Evolutionary conservation across 202 grass and related monocot species (phyloP), one percentile per base, ranked within the genome.

Genomic region (Dendrocalamus latiflorus): DNA sequence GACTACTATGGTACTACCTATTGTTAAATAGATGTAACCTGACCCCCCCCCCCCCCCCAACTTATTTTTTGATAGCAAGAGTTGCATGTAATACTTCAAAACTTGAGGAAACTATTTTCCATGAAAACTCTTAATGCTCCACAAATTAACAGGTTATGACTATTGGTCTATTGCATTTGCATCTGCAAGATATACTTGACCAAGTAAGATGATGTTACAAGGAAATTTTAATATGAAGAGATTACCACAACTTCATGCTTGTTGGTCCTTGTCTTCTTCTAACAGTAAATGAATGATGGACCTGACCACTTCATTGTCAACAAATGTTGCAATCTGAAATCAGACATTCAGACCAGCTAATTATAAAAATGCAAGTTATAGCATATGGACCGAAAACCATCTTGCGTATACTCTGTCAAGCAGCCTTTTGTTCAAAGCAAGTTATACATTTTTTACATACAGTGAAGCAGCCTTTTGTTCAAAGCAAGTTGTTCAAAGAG

Each of bases 281-380:
- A 95, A 82, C 53, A 98, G 64, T 85, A 98, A 90, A 81, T 98
- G 87, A 81, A 98, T 85, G 62, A n/a, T n/a, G n/a, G 93, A 98
- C 68, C 83, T 95, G 20, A 98, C 89, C 64, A 98, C 93, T 93
- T 90, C 90, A 83, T 93, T 93, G 77, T 94, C 83, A 51, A 67
- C 81, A 83, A 90, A 93, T 72, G 87, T 91, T 88, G 82, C 87
- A 84, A 84, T 92, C 95, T 98, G 93, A 80, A 81, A 93, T 66
- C 15, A 89, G 53, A 65, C 59, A 77, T 58, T 22, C 64, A 72
- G 34, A 67, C 22, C 72, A 86, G 58, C 5, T 69, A 81, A 90
- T 62, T 68, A 78, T 22, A 74, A 81, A 25, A 74, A 78, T 49
- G 43, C 66, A 77, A 78, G 41, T 45, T 86, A 45, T n/a, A n/a